Conservation (phyloP, 805 yeast species). For the Spathaspora hagerdaliae region DNA sequence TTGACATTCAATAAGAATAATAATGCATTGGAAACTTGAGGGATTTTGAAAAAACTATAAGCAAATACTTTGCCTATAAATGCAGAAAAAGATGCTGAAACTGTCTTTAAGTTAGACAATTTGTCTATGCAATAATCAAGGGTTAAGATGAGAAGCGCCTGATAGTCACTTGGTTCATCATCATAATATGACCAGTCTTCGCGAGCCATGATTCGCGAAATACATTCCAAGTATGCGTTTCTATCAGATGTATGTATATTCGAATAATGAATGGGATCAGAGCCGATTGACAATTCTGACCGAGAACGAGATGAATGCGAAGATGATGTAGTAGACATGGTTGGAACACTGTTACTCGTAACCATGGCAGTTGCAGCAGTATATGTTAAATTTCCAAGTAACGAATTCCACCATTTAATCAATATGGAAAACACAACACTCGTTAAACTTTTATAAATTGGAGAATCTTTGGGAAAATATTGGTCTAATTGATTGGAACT, state of each 20-base stretch:
- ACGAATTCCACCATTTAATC: slow-evolving; percentile 53
- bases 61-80: slow-evolving; percentile 72
- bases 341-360: not conserved
- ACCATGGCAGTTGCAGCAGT: not conserved
- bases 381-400: slow-evolving; percentile 14
- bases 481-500: slow-evolving; percentile 16
- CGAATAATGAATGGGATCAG: slow-evolving; percentile 4
- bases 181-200: slow-evolving; percentile 41
- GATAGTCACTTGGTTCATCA: slow-evolving; percentile 23
- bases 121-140: slow-evolving; percentile 48
- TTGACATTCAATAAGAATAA: slow-evolving; percentile 55
- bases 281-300: not conserved
- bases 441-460: slow-evolving; percentile 28
- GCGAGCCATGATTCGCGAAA: slow-evolving; percentile 46
- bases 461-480: slow-evolving; percentile 14
- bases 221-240: slow-evolving; percentile 48
- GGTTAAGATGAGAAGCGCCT: slow-evolving; percentile 44
- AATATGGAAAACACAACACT: slow-evolving; percentile 31
- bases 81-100: slow-evolving; percentile 57
- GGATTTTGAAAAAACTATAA: slow-evolving; percentile 45
- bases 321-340: not conserved
- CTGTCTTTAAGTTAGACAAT: slow-evolving; percentile 42
- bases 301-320: not conserved
- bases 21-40: slow-evolving; percentile 50
- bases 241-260: slow-evolving; percentile 39